Evolutionary conservation across 2,329 filamentous ascomycete genomes (phyloP).

Genomic region (Phyllosticta paracitricarpa): DNA sequence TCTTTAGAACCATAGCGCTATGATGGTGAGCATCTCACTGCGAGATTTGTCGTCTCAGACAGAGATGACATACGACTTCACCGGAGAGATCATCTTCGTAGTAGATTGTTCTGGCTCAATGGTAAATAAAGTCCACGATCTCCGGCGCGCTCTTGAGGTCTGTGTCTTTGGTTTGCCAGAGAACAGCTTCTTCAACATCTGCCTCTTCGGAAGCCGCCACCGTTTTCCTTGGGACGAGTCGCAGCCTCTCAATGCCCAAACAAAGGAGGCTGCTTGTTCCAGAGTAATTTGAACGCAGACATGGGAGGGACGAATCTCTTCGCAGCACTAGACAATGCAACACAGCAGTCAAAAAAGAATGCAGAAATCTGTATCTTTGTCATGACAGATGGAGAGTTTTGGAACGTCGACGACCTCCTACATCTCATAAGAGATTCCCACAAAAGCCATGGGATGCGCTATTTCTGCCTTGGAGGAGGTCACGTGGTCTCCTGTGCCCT

Average conservation of each 20-base stretch:
- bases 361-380: neutral
- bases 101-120: conserved; percentile 13
- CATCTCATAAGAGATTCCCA: neutral
- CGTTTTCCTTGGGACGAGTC: neutral
- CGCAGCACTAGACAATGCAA: neutral
- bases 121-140: neutral
- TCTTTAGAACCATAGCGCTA: neutral
- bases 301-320: neutral
- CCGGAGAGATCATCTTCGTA: conserved; percentile 12
- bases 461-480: neutral
- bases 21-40: conserved; percentile 9
- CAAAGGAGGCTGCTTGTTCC: too few relatives aligned
- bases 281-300: neutral
- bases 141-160: neutral
- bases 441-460: neutral
- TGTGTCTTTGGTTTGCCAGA: neutral
- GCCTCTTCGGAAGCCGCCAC: neutral
- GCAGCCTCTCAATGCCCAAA: neutral
- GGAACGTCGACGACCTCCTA: neutral
- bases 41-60: conserved; percentile 6
- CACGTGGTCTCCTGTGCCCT: neutral
- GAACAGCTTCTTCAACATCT: neutral
- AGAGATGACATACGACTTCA: neutral
- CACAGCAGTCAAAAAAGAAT: neutral
- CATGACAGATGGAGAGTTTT: neutral